Evolutionary conservation across 352 stramenopile species (phyloP).

Genomic region (Phytophthora tubulina): DNA sequence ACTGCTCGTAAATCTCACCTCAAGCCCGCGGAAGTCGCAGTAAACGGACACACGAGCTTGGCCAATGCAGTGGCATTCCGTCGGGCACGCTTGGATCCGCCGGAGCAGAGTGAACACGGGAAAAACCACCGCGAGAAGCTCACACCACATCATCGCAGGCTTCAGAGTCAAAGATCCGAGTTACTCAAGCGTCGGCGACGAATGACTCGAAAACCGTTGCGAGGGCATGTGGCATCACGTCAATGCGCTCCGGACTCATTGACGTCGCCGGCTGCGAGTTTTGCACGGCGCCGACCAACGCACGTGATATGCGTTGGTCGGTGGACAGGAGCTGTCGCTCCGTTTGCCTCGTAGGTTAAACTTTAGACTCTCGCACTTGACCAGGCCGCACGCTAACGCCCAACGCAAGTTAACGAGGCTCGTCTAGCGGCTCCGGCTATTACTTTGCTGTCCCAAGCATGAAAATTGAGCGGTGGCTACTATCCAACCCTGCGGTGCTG

Average conservation of each 20-base stretch:
- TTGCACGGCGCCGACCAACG: background rate
- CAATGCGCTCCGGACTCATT: slow-evolving; percentile 26
- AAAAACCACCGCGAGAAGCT: slow-evolving; percentile 16
- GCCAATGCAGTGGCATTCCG: slow-evolving; percentile 72
- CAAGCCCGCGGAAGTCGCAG: slow-evolving; percentile 77
- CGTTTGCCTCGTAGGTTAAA: slow-evolving; percentile 1
- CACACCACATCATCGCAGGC: slow-evolving; percentile 28
- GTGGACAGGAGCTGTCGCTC: slow-evolving; percentile 7
- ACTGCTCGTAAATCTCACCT: slow-evolving; percentile 40
- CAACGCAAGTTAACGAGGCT: slow-evolving; percentile 19
- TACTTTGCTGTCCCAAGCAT: slow-evolving; percentile 8
- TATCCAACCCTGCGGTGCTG: background rate
- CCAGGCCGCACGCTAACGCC: slow-evolving; percentile 1
- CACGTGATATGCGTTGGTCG: slow-evolving; percentile 20
- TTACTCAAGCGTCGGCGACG: slow-evolving; percentile 33
- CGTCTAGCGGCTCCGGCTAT: slow-evolving; percentile 33
- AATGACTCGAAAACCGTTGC: slow-evolving; percentile 21
- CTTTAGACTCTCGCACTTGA: slow-evolving; percentile 11
- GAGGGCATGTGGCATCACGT: slow-evolving; percentile 8
- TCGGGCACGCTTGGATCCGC: slow-evolving; percentile 44
- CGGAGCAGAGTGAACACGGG: slow-evolving; percentile 20
- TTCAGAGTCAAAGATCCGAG: slow-evolving; percentile 16
- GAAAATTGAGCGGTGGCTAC: slow-evolving; percentile 12
- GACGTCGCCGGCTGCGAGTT: background rate
- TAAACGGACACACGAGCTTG: slow-evolving; percentile 73